Conservation (phyloP, 139 green algal species). For the Coccomyxa sp. region DNA sequence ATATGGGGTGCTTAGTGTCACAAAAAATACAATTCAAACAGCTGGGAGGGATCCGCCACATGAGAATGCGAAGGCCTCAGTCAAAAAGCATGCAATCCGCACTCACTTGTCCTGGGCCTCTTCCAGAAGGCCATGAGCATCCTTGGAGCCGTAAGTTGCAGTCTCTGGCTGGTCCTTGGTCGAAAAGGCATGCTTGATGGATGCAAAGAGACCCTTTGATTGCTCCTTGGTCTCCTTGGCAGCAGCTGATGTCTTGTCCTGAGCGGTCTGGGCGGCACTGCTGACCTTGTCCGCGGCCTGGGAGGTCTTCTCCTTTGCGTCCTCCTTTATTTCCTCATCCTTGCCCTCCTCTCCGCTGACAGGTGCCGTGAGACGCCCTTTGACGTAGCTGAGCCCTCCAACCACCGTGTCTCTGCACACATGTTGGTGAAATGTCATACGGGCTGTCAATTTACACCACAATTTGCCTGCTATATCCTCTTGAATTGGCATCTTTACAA, state of each 20-base stretch:
- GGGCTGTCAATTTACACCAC: background rate
- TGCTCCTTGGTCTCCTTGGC: background rate
- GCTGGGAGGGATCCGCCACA: too few relatives aligned
- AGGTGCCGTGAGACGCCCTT: background rate
- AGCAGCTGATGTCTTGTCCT: background rate
- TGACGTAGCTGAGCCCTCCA: background rate
- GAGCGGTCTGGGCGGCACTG: background rate
- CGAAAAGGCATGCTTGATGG: background rate
- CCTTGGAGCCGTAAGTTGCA: too few relatives aligned
- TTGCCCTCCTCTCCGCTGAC: background rate
- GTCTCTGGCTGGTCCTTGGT: background rate
- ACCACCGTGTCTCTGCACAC: background rate
- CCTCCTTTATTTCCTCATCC: background rate
- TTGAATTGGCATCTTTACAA: background rate
- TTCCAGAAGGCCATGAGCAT: background rate
- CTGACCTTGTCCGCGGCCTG: background rate
- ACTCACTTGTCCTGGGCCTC: background rate
- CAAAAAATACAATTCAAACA: too few relatives aligned
- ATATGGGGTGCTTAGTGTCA: too few relatives aligned
- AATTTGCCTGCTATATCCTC: background rate
- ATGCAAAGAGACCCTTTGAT: background rate
- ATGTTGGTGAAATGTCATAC: background rate
- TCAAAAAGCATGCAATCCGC: background rate
- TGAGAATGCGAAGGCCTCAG: background rate
- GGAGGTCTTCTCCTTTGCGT: background rate